Evolutionary conservation across 1,284 basidiomycete genomes (phyloP).

Genomic region (Tetrapyrgos nigripes): DNA sequence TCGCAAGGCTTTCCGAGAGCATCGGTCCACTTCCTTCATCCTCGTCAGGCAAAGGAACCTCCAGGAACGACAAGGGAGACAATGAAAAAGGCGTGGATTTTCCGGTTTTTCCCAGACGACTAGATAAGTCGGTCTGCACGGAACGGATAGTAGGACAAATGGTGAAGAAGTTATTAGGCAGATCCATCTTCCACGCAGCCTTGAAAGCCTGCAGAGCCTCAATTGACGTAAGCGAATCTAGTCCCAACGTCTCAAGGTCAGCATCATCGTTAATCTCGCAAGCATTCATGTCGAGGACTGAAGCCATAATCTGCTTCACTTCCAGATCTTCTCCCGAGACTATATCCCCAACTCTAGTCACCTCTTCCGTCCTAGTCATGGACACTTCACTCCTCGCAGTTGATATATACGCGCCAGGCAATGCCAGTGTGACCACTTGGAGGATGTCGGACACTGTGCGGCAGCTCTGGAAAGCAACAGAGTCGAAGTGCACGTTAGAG

Average conservation of each 20-base stretch:
- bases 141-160: slow-evolving; percentile 39
- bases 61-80: not conserved
- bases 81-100: not conserved
- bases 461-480: slow-evolving; percentile 43
- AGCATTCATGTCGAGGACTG: slow-evolving; percentile 51
- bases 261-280: slow-evolving; percentile 48
- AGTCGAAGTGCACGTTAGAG: slow-evolving; percentile 37
- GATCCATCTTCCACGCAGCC: slow-evolving; percentile 39
- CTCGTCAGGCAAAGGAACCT: not conserved
- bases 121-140: slow-evolving; percentile 37
- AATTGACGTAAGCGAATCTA: slow-evolving; percentile 70
- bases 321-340: slow-evolving; percentile 37
- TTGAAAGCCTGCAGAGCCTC: slow-evolving; percentile 58
- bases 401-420: slow-evolving; percentile 7
- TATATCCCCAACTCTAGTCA: slow-evolving; percentile 44
- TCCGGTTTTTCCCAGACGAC: not conserved
- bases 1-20: slow-evolving; percentile 12
- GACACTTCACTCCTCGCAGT: slow-evolving; percentile 11
- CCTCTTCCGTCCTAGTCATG: slow-evolving; percentile 26
- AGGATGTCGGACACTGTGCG: slow-evolving; percentile 45
- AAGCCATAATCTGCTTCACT: slow-evolving; percentile 52
- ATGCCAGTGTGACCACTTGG: slow-evolving; percentile 27
- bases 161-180: slow-evolving; percentile 49
- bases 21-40: not conserved
- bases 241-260: slow-evolving; percentile 54